Conservation (phyloP, 352 stramenopile species). For the Peronosclerospora sorghi region DNA sequence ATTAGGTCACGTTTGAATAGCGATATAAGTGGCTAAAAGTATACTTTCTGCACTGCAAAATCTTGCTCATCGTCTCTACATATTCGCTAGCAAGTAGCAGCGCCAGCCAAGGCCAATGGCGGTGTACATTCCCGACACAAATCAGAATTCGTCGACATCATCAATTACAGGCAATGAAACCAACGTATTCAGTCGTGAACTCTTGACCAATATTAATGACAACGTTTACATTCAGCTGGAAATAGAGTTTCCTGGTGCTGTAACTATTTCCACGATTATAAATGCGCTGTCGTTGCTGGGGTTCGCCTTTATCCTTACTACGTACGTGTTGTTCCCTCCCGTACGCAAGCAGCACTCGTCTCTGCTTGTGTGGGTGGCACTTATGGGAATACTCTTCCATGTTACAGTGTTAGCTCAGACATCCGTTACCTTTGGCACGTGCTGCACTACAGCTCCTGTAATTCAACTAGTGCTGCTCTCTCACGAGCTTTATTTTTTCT, state of each 20-base stretch:
- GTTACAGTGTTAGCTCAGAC: slow-evolving; percentile 49
- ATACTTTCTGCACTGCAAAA: slow-evolving; percentile 3
- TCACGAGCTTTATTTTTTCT: slow-evolving; percentile 80
- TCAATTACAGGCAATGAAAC: slow-evolving; percentile 15
- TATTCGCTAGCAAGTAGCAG: background rate
- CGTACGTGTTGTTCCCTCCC: slow-evolving; percentile 71
- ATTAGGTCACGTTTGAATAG: slow-evolving; percentile 3
- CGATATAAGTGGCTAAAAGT: slow-evolving; percentile 12
- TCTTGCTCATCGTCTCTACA: background rate
- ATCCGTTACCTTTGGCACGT: slow-evolving; percentile 32
- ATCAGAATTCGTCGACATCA: slow-evolving; percentile 7
- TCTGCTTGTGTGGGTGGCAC: slow-evolving; percentile 70
- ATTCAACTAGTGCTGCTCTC: slow-evolving; percentile 62
- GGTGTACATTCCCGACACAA: slow-evolving; percentile 17
- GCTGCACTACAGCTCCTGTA: slow-evolving; percentile 50
- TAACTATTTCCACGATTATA: slow-evolving; percentile 41
- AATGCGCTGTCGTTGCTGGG: slow-evolving; percentile 62
- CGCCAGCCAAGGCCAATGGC: slow-evolving; percentile 9
- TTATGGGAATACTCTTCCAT: slow-evolving; percentile 76
- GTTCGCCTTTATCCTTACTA: slow-evolving; percentile 69
- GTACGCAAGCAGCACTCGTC: slow-evolving; percentile 71
- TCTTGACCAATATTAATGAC: slow-evolving; percentile 5
- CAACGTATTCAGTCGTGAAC: slow-evolving; percentile 24
- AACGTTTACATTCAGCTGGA: slow-evolving; percentile 23
- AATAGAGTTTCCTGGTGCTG: slow-evolving; percentile 41